Evolutionary conservation across 352 stramenopile species (phyloP).

Genomic region (Pythium dissimile): DNA sequence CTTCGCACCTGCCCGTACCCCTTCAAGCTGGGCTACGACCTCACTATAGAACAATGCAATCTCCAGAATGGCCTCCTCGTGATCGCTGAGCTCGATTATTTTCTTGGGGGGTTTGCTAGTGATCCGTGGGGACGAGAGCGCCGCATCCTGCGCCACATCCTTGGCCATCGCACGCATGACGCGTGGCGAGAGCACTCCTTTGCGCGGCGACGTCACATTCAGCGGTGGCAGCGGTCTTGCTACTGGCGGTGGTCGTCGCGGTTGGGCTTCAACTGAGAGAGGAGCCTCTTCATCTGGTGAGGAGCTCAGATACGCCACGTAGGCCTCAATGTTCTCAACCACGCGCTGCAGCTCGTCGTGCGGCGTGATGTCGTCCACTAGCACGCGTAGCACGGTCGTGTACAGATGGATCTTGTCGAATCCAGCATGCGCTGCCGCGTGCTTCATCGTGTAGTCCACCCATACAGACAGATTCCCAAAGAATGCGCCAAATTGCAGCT

Average conservation of each 20-base stretch:
- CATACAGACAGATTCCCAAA: constrained; percentile 41
- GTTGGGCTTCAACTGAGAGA: neutral
- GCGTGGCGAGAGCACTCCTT: constrained; percentile 23
- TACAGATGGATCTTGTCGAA: constrained; percentile 37
- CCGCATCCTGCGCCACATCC: constrained; percentile 1
- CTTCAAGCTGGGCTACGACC: constrained; percentile 3
- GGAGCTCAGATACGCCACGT: constrained; percentile 32
- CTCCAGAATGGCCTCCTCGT: constrained; percentile 37
- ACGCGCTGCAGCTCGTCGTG: constrained; percentile 7
- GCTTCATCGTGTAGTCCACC: constrained; percentile 24
- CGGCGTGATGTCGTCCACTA: constrained; percentile 28
- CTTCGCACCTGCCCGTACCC: neutral
- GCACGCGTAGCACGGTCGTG: constrained; percentile 18
- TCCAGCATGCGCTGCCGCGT: constrained; percentile 16
- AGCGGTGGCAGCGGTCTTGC: neutral
- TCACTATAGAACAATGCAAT: constrained; percentile 37
- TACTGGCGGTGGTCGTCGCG: neutral
- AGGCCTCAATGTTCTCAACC: constrained; percentile 22
- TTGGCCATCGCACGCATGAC: constrained; percentile 9
- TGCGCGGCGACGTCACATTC: neutral
- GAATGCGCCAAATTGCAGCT: constrained; percentile 19
- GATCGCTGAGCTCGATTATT: constrained; percentile 41
- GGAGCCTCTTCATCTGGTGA: neutral
- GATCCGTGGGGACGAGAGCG: constrained; percentile 12
- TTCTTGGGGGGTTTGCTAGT: constrained; percentile 13